Evolutionary conservation across 2,329 filamentous ascomycete species (phyloP).

Genomic region (Xylariaceae sp.): DNA sequence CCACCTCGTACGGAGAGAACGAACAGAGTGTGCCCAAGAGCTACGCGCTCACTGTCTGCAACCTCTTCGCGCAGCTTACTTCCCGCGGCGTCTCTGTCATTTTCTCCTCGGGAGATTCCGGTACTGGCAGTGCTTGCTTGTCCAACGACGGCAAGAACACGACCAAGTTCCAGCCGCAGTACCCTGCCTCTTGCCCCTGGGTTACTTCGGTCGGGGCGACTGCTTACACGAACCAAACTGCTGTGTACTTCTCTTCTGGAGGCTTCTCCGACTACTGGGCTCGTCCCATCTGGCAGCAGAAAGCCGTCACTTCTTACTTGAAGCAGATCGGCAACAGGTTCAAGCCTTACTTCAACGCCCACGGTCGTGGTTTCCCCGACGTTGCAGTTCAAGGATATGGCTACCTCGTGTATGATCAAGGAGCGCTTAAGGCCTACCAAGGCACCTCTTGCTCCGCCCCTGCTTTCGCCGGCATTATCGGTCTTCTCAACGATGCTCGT

Average conservation of each 20-base stretch:
- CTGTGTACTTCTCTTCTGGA: conserved; percentile 45
- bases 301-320: conserved; percentile 42
- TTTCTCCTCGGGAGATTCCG: conserved; percentile 55
- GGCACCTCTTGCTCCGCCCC: conserved; percentile 47
- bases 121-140: conserved; percentile 52
- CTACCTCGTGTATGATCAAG: conserved; percentile 38
- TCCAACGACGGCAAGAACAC: conserved; percentile 47
- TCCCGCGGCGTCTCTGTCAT: conserved; percentile 60
- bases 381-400: conserved; percentile 44
- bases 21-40: conserved; percentile 58
- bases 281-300: conserved; percentile 43
- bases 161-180: conserved; percentile 48
- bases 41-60: conserved; percentile 57
- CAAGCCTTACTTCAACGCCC: conserved; percentile 18
- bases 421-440: conserved; percentile 22
- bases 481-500: conserved; percentile 52
- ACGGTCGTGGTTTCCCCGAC: conserved; percentile 50
- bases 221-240: conserved; percentile 39
- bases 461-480: conserved; percentile 50
- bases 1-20: conserved; percentile 64
- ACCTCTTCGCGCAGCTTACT: conserved; percentile 59
- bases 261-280: conserved; percentile 49
- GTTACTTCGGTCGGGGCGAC: conserved; percentile 28
- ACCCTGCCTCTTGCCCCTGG: conserved; percentile 46
- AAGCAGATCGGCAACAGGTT: conserved; percentile 33